These are phyloP conservation scores for Didymella lethalis DNA, from an alignment of 2,329 filamentous ascomycete species.

Conservation along the genomic window DNA sequence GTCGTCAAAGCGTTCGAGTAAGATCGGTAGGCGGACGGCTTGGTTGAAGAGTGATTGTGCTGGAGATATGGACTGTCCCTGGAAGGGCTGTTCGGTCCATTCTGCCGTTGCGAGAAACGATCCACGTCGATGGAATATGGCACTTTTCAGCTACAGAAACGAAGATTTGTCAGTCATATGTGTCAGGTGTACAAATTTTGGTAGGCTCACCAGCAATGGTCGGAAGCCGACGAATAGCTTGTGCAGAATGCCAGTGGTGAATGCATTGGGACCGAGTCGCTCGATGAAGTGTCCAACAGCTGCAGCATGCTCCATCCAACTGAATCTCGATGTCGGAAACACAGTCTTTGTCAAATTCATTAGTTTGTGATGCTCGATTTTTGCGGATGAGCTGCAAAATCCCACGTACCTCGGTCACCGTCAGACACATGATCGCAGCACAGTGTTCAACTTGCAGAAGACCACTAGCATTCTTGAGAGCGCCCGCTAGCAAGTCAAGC, in stretches of 20 bases:
- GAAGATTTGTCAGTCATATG: background rate
- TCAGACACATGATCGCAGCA: constrained; percentile 3
- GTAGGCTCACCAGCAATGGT: background rate
- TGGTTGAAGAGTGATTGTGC: background rate
- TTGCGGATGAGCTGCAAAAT: background rate
- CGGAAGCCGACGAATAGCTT: constrained; percentile 4
- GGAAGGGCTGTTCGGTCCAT: background rate
- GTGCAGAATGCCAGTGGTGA: background rate
- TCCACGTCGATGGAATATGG: background rate
- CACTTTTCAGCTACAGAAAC: background rate
- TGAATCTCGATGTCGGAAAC: background rate
- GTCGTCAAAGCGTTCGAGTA: background rate
- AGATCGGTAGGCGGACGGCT: background rate
- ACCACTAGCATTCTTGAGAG: background rate
- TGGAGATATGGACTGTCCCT: background rate
- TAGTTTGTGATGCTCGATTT: background rate
- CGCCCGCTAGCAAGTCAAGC: background rate
- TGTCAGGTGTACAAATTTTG: background rate
- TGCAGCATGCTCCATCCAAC: background rate
- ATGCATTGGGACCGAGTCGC: background rate
- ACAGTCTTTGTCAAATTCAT: background rate
- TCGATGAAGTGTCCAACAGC: background rate
- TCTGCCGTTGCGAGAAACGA: background rate
- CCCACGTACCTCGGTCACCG: background rate
- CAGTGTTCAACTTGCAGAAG: background rate